Conservation (phyloP, 2,329 filamentous ascomycete genomes). For the Aspergillus quadrilineatus region DNA sequence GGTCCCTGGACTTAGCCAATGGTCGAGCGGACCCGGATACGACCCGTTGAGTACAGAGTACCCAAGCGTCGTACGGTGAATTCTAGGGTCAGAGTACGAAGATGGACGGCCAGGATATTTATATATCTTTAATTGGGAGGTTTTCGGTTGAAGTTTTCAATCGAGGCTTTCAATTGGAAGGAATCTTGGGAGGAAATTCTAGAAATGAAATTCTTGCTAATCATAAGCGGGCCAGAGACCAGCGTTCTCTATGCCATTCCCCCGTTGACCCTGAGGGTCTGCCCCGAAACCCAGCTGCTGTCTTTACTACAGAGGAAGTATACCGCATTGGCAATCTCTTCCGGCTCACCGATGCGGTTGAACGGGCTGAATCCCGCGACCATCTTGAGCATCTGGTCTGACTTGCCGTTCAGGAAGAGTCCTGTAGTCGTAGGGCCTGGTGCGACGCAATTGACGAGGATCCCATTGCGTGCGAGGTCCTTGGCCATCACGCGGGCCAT, state of each 20-base stretch:
- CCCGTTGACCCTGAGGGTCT: constrained; percentile 50
- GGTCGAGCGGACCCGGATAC: too few species aligned
- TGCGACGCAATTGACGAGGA: constrained; percentile 53
- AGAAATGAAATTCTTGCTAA: too few species aligned
- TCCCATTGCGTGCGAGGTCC: constrained; percentile 53
- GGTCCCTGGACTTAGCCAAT: too few species aligned
- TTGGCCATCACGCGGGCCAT: constrained; percentile 57
- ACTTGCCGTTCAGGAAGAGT: constrained; percentile 54
- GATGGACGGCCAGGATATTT: too few species aligned
- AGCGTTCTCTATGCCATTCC: constrained; percentile 20
- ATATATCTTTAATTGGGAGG: too few species aligned
- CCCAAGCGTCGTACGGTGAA: too few species aligned
- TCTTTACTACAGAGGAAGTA: constrained; percentile 44
- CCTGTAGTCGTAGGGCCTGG: constrained; percentile 58
- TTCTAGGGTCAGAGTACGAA: too few species aligned
- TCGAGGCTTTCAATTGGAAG: too few species aligned
- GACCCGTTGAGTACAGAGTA: too few species aligned
- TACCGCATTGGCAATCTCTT: constrained; percentile 52
- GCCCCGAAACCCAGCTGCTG: constrained; percentile 48
- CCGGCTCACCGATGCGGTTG: constrained; percentile 48
- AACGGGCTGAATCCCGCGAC: constrained; percentile 46
- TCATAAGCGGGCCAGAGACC: too few species aligned
- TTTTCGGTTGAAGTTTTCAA: too few species aligned
- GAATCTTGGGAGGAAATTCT: too few species aligned
- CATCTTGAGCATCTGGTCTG: constrained; percentile 46